A percentile compares a stretch with the other conserved stretches of the same genome.
phyloP scores from a whole-genome alignment of 2,329 filamentous ascomycete species.

The Alternaria alternata region DNA sequence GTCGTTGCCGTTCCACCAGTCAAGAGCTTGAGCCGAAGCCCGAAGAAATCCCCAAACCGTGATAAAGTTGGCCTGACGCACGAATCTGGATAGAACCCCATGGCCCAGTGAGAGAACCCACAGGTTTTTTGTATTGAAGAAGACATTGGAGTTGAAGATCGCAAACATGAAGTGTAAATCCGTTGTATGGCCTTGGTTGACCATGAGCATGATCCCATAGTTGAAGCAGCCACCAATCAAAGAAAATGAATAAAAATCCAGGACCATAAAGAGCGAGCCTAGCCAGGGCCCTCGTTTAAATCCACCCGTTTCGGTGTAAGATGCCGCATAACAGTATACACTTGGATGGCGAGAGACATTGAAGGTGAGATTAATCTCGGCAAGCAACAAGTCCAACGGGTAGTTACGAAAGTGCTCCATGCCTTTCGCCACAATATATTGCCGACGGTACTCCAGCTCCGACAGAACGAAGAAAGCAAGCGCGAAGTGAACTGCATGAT shows the following conservation, averaged over 20 bases:
- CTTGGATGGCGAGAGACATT: neutral
- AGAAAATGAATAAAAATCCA: neutral
- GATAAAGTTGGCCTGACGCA: slow-evolving; percentile 2
- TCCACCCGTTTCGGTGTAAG: neutral
- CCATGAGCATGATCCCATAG: neutral
- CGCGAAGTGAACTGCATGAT: neutral
- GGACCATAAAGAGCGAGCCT: neutral
- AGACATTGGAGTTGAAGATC: neutral
- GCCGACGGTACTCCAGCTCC: neutral
- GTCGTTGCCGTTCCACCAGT: neutral
- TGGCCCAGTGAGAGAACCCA: neutral
- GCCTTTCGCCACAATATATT: neutral
- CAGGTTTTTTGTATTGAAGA: neutral
- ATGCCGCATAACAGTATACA: neutral
- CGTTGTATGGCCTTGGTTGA: neutral
- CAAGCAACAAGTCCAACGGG: neutral
- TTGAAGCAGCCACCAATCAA: neutral
- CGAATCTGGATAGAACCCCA: neutral
- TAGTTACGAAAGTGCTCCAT: neutral
- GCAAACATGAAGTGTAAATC: neutral
- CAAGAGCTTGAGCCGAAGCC: neutral
- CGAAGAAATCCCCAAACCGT: neutral
- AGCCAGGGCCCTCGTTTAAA: accelerated
- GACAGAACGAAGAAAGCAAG: slow-evolving; percentile 5
- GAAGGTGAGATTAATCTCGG: neutral